Base-by-base conservation (phyloP, 345 rosid species). In the Xanthoceras sorbifolium region DNA sequence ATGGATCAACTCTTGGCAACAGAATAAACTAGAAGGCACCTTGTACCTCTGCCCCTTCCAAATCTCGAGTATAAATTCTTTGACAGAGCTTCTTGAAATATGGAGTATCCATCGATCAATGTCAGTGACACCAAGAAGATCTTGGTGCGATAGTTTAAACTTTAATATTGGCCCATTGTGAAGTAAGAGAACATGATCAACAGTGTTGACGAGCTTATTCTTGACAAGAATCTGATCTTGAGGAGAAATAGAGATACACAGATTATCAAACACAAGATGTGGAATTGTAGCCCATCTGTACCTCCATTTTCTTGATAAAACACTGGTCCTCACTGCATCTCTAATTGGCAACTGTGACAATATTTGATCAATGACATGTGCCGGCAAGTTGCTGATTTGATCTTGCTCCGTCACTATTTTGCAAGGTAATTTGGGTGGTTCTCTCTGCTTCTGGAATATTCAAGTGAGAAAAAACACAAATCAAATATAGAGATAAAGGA, bases 21-120 rank as follows among this genome's bases (percentile, higher is more conserved):
- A 74, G 82, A 86, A 91, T 52, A 91, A 78, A 80, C 86, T 74
- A 63, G 90, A 89, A 70, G 91, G 95, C 48, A 86, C 76, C 81
- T 85, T 89, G 82, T 91, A 88, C 2, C 89, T 84, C 69, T 84
- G 87, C 66, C 93, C 95, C 74, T 89, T 89, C 93, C 95, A 91
- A 74, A 89, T 88, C 81, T 89, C 95, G 74, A 91, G 88, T 74
- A 91, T 70, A 63, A 91, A 88, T 79, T 89, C 95, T 59, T 85
- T 86, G 81, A 85, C 69, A 46, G 84, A 73, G 67, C 84, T 77
- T 80, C 93, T 89, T n/a, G 91, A 91, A n/a, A 91, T 65, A 80
- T 78, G 81, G 77, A 91, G 91, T 78, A 85, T 89, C 93, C 93
- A 91, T 62, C 92, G 79, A 75, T 91, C 93, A 65, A 89, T 89